Base-by-base conservation (phyloP, 805 yeast genomes). In the Candida takata region DNA sequence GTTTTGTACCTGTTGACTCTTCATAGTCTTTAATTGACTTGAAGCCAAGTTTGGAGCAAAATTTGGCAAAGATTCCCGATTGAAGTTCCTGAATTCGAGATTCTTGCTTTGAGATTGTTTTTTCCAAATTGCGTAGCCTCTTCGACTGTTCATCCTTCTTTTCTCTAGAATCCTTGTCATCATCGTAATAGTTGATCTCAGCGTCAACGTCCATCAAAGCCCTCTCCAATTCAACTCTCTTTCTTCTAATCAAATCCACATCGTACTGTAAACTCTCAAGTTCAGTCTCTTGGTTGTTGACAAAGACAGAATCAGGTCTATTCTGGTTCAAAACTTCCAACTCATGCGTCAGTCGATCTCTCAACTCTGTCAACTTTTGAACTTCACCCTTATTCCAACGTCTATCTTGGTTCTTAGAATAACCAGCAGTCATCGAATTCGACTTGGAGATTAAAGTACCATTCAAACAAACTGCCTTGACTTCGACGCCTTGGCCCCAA, bases 401-500 rank as follows among this genome's bases (percentile, higher is more conserved):
- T 38, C 68, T 65, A n/a, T 66, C 58, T 20, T 56, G 52, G 27
- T 65, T 65, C n/a, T 66, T 65, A 6, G 75, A 67, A 20, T 67
- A 62, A 45, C 97, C 97, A 55, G 97, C 97, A 8, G 97, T 82
- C 95, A 92, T 85, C 25, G 87, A 66, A 6, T 95, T 95, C 5
- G 90, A 79, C 49, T 76, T 77, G 52, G 85, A 86, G 31, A 92
- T 83, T 21, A 87, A 65, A 0, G 90, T 74, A 2, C 98, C 98
- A 33, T 85, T 86, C 11, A 85, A 50, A 1, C 95, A 74, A 3
- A 88, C 95, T 33, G 83, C 61, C 55, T 84, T 86, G 27, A 74
- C 76, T 33, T 70, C 69, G 20, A 75, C 59, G 7, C 68, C 63
- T 25, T 62, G 60, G 14, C 67, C 66, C 90, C 95, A 85, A 52